Conservation (phyloP, 805 yeast genomes). For the Monosporozyma unispora region DNA sequence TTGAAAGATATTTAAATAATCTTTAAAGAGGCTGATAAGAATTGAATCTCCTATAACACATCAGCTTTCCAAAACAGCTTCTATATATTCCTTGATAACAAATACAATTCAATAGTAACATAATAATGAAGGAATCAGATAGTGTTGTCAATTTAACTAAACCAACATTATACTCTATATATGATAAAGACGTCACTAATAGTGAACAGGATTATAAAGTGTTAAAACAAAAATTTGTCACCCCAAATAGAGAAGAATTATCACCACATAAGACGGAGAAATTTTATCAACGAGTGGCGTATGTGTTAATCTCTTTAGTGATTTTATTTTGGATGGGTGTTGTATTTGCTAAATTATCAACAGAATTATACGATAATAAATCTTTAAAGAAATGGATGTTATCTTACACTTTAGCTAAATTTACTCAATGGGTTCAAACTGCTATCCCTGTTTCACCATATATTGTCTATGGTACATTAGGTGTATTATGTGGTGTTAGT, state of each 20-base stretch:
- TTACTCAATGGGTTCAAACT: conserved; percentile 3
- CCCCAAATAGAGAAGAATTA: neutral
- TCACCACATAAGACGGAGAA: neutral
- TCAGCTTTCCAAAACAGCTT: too few species aligned
- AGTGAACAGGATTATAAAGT: conserved; percentile 4
- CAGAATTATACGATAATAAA: conserved; percentile 43
- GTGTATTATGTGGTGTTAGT: conserved; percentile 47
- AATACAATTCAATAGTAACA: neutral
- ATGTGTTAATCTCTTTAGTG: conserved; percentile 11
- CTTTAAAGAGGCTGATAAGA: neutral
- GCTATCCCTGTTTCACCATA: neutral
- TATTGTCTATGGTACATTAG: conserved; percentile 38
- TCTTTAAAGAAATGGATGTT: conserved; percentile 43
- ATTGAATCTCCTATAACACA: too few species aligned
- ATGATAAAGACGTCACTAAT: conserved; percentile 33
- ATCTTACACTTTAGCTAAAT: conserved; percentile 10
- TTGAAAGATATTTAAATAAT: too few species aligned
- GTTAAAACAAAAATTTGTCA: neutral
- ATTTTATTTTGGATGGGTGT: conserved; percentile 39
- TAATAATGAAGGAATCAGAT: neutral
- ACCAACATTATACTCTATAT: conserved; percentile 44
- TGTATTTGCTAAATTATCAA: conserved; percentile 43
- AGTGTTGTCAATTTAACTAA: conserved; percentile 42
- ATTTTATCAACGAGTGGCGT: conserved; percentile 3
- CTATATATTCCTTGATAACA: too few species aligned